A percentile compares a stretch with the other conserved stretches of the same genome.
Conservation (phyloP, 78 protist species). For the Monosiga brevicollis region DNA sequence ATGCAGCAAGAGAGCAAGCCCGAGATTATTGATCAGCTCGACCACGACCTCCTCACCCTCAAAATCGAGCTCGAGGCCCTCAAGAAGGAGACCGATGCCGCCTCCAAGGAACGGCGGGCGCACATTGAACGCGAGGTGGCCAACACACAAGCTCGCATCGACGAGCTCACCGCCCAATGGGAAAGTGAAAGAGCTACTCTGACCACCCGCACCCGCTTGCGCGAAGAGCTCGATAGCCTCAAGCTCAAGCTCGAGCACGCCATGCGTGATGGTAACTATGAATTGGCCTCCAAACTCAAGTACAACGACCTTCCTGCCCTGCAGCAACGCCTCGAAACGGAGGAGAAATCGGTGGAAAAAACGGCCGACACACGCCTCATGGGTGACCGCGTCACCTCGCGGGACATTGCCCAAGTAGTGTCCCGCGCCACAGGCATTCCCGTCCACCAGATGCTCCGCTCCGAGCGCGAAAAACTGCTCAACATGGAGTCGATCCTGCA, state of each 20-base stretch:
- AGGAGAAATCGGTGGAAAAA: neutral
- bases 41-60: neutral
- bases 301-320: conserved; percentile 84
- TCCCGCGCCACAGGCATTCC: conserved; percentile 96
- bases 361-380: conserved; percentile 17
- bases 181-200: neutral
- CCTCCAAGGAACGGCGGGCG: conserved; percentile 45
- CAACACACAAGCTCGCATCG: conserved; percentile 27
- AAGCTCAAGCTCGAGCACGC: conserved; percentile 61
- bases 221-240: neutral
- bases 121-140: conserved; percentile 43
- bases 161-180: neutral
- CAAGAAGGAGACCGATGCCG: conserved; percentile 53
- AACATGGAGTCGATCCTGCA: conserved; percentile 46
- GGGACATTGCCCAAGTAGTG: conserved; percentile 69
- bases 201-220: no score
- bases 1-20: conserved; percentile 79
- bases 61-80: neutral
- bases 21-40: neutral
- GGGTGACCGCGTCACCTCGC: conserved; percentile 52
- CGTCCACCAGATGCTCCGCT: conserved; percentile 22
- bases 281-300: conserved; percentile 68
- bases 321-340: conserved; percentile 32
- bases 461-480: conserved; percentile 32
- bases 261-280: conserved; percentile 64